Conservation (phyloP, 768 basidiomycete genomes). For the Psilocybe sp. region DNA sequence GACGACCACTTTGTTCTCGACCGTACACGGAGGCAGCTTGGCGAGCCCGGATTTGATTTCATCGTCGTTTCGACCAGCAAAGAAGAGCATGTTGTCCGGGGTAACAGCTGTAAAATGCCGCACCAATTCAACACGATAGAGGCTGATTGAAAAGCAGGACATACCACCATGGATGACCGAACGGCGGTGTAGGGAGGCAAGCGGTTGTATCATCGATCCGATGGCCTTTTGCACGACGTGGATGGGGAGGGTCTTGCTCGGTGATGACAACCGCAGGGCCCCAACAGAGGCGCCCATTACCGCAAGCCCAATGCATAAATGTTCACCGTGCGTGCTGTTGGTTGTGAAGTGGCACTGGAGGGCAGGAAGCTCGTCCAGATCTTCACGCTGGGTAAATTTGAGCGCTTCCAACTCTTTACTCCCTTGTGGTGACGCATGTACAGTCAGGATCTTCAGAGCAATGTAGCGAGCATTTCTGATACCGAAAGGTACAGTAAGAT, state of each 20-base stretch:
- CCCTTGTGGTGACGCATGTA: constrained; percentile 2
- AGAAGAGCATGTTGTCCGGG: constrained; percentile 3
- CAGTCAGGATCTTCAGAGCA: constrained; percentile 10
- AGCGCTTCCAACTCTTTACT: background rate
- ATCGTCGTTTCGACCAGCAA: background rate
- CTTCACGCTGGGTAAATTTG: background rate
- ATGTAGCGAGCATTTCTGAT: background rate
- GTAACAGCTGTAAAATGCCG: background rate
- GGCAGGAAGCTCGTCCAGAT: background rate
- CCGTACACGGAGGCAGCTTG: constrained; percentile 6
- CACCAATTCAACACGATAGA: background rate
- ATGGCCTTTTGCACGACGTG: constrained; percentile 12
- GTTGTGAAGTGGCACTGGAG: constrained; percentile 9
- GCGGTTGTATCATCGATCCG: background rate
- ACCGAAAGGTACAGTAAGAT: background rate
- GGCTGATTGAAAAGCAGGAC: background rate
- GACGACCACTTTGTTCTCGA: constrained; percentile 1
- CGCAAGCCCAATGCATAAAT: constrained; percentile 10
- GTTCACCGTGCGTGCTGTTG: constrained; percentile 10
- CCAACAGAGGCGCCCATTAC: constrained; percentile 1
- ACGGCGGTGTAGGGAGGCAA: background rate
- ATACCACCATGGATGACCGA: constrained; percentile 6
- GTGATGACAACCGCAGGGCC: constrained; percentile 6
- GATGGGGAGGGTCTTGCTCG: constrained; percentile 7
- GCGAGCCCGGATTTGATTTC: background rate